These are phyloP conservation scores for Penicillium argentinense DNA, from an alignment of 495 filamentous ascomycete genomes.

Conservation along the genomic window DNA sequence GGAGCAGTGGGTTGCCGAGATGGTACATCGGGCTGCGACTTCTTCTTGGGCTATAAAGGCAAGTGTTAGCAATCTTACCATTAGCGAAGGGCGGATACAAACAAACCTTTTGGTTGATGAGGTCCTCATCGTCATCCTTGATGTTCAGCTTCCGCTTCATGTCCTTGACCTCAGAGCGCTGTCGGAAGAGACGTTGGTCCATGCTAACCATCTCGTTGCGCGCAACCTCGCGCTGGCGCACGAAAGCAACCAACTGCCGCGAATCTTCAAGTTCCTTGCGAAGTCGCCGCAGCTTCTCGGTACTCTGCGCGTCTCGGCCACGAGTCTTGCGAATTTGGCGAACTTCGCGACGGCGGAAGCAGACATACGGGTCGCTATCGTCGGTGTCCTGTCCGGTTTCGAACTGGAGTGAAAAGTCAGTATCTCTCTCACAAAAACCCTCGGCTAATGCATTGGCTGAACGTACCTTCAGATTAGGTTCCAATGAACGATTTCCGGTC, in stretches of 20 bases:
- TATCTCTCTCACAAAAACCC: too few species aligned
- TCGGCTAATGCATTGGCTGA: too few species aligned
- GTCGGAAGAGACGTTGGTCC: conserved; percentile 75
- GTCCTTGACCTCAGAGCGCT: conserved; percentile 76
- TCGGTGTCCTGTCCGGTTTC: conserved; percentile 91
- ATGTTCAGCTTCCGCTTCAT: conserved; percentile 84
- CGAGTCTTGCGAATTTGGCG: conserved; percentile 93
- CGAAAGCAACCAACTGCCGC: conserved; percentile 72
- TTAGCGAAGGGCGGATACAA: neutral
- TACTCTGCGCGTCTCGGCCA: conserved; percentile 87
- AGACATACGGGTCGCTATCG: conserved; percentile 95
- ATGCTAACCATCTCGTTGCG: conserved; percentile 73
- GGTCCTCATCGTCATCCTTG: conserved; percentile 91
- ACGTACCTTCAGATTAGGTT: conserved; percentile 70
- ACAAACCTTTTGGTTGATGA: conserved; percentile 88
- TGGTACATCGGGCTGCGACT: conserved; percentile 54
- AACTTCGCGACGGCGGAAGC: conserved; percentile 94
- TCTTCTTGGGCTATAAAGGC: conserved; percentile 65
- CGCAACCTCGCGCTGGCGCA: conserved; percentile 73
- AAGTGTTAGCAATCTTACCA: conserved; percentile 39
- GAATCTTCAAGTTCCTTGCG: conserved; percentile 91
- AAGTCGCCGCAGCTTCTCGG: conserved; percentile 89
- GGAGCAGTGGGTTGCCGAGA: conserved; percentile 54
- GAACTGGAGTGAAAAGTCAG: conserved; percentile 57
- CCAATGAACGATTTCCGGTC: conserved; percentile 65